Conservation (phyloP, 1,284 basidiomycete species). For the Xerocomus minutiporus region DNA sequence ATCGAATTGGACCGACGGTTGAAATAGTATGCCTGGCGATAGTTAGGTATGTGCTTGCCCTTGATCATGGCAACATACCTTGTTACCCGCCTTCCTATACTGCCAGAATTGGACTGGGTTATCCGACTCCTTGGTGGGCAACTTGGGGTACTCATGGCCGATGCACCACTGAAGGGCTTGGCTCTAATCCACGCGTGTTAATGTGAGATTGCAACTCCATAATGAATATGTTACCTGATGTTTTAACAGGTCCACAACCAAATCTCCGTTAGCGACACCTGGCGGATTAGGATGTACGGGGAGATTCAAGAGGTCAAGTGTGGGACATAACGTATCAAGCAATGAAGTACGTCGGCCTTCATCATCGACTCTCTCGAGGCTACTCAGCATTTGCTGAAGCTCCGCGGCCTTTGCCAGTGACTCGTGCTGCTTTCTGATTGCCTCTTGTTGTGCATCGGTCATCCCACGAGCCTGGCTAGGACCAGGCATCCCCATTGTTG, state of each 20-base stretch:
- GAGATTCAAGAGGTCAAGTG: slow-evolving; percentile 63
- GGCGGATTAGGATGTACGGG: slow-evolving; percentile 68
- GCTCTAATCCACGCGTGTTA: slow-evolving; percentile 40
- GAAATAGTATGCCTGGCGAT: slow-evolving; percentile 53
- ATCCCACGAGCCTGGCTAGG: slow-evolving; percentile 18
- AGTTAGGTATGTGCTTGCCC: background rate
- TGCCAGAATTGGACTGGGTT: slow-evolving; percentile 87
- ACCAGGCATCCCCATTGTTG: slow-evolving; percentile 18
- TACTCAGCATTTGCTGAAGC: slow-evolving; percentile 59
- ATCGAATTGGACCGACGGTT: slow-evolving; percentile 48
- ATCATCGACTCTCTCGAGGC: slow-evolving; percentile 72
- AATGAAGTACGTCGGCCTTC: slow-evolving; percentile 67
- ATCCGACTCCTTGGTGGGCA: slow-evolving; percentile 64
- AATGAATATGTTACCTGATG: slow-evolving; percentile 58
- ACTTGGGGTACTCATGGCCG: slow-evolving; percentile 65
- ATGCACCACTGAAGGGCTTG: slow-evolving; percentile 81
- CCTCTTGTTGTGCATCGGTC: slow-evolving; percentile 38
- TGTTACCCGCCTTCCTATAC: slow-evolving; percentile 48
- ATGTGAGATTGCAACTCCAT: slow-evolving; percentile 2
- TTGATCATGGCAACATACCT: slow-evolving; percentile 37
- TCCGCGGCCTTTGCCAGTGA: slow-evolving; percentile 57
- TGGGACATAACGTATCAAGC: slow-evolving; percentile 63
- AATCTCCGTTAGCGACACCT: slow-evolving; percentile 54
- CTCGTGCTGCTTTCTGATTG: slow-evolving; percentile 47
- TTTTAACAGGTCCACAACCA: slow-evolving; percentile 68